phyloP scores from a whole-genome alignment of 2,329 filamentous ascomycete genomes.

The Uncinocarpus reesii region DNA sequence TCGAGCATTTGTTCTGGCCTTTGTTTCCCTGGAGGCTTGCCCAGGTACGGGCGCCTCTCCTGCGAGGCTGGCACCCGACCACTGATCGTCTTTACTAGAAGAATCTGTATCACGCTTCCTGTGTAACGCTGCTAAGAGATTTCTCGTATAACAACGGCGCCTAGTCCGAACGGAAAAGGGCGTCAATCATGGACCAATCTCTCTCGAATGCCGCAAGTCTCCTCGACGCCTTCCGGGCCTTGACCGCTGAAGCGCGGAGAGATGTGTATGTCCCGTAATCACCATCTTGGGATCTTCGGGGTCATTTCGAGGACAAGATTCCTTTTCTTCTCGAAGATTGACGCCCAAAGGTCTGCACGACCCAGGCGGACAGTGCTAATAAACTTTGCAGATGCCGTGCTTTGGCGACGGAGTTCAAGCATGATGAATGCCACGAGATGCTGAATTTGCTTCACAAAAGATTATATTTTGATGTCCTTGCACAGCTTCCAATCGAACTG shows the following conservation, averaged over 20 bases:
- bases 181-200: not conserved
- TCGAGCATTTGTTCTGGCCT: not conserved
- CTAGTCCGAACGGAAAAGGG: not conserved
- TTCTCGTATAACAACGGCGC: not conserved
- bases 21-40: not conserved
- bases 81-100: not conserved
- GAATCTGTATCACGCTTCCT: not conserved
- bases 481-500: slow-evolving; percentile 27
- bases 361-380: not conserved
- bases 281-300: not conserved
- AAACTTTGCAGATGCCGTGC: slow-evolving; percentile 21
- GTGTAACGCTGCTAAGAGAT: slow-evolving; percentile 5
- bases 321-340: not conserved
- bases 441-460: slow-evolving; percentile 17
- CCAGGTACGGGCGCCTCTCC: too few relatives aligned
- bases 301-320: not conserved
- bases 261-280: not conserved
- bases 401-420: slow-evolving; percentile 23
- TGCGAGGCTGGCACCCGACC: not conserved
- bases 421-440: slow-evolving; percentile 27
- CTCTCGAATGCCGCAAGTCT: not conserved
- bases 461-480: slow-evolving; percentile 29
- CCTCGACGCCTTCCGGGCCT: not conserved
- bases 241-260: slow-evolving; percentile 5
- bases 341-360: not conserved